These are phyloP conservation scores for Prunus mume DNA, from an alignment of 306 rosid genomes.

Conservation along the genomic window DNA sequence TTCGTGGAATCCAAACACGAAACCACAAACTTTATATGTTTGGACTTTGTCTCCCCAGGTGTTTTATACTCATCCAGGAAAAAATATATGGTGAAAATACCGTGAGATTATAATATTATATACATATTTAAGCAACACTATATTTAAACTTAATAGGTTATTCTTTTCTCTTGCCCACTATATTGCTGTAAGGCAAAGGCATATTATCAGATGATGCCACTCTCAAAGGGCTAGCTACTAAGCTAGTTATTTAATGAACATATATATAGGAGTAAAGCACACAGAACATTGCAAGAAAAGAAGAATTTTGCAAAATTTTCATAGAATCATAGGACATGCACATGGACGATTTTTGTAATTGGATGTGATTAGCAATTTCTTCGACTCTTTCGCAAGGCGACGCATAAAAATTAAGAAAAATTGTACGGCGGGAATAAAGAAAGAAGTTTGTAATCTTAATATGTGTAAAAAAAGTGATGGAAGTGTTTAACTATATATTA, in stretches of 20 bases:
- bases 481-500: background rate
- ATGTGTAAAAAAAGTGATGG: background rate
- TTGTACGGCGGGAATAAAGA: background rate
- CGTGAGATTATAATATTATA: background rate
- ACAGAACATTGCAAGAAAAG: too few species aligned
- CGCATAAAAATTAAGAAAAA: background rate
- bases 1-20: slow-evolving; percentile 71
- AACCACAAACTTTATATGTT: slow-evolving; percentile 59
- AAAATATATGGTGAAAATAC: background rate
- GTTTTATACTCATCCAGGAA: slow-evolving; percentile 6
- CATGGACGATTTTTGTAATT: background rate
- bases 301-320: background rate
- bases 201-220: background rate
- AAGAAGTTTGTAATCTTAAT: background rate
- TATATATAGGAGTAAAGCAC: too few species aligned
- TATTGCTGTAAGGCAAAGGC: background rate
- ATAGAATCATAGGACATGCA: background rate
- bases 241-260: too few species aligned
- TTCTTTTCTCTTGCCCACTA: too few species aligned
- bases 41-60: slow-evolving; percentile 34
- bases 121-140: background rate
- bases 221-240: background rate
- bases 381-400: background rate
- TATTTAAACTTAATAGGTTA: too few species aligned
- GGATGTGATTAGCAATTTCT: background rate